Evolutionary conservation across 208 protist genomes (phyloP), one percentile per base, ranked within the genome.

Genomic region (Trypanosoma congolense): DNA sequence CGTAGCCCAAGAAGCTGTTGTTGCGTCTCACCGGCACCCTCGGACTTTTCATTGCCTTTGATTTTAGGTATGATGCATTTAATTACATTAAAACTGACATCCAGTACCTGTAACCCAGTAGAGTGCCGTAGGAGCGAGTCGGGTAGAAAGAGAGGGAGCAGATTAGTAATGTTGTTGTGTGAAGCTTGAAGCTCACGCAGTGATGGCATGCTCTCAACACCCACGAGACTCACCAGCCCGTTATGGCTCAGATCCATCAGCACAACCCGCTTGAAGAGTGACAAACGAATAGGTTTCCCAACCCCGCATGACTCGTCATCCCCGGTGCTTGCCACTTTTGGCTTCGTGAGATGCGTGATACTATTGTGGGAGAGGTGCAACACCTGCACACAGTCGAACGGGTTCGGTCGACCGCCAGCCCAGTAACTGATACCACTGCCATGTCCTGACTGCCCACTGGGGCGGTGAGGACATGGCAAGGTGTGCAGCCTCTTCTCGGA

Each of bases 181-280:
- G 73, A 78, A 3, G 79, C 65, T 1, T 75, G 73, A 31, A 90
- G 57, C 8, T 75, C 77, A 28, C 64, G 62, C 21, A 90, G 56
- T 9, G 61, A 68, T 14, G 42, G 33, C 55, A 90, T 72, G 4
- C 25, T 55, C 26, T 76, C 72, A 5, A 90, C 64, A 9, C 83
- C 83, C 4, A 59, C 59, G 26, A 87, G 66, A 22, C 43, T 69
- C n/a, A 45, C 40, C 12, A 90, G 47, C 41, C 49, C 56, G 44
- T 90, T 90, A 54, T 76, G 50, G 18, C 71, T 75, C 19, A 90
- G 56, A 53, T 90, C 83, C 2, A 90, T 29, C 2, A 73, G 63
- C 52, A 75, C 67, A 9, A 90, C 33, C 25, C 69, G 45, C 9
- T 33, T 43, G 55, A 85, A 89, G 25, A 35, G 45, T 0, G 42